Conservation (phyloP, 1,284 basidiomycete genomes). For the Trichosporon ovoides region DNA sequence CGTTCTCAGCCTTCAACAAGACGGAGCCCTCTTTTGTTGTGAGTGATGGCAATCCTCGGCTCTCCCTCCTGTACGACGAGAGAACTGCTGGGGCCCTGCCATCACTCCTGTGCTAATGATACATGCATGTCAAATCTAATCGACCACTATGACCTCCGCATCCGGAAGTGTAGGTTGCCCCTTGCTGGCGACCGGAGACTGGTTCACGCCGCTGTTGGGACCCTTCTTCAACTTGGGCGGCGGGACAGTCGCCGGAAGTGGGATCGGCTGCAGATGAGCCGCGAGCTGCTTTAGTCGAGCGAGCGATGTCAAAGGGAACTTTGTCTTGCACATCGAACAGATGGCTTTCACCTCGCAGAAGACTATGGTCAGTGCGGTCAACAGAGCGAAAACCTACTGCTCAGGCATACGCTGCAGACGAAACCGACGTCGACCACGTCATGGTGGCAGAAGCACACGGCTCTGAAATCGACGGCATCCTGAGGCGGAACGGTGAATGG, state of each 20-base stretch:
- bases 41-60: too few species aligned
- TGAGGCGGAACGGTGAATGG: constrained; percentile 78
- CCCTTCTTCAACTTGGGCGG: constrained; percentile 10
- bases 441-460: constrained; percentile 98
- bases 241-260: constrained; percentile 32
- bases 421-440: constrained; percentile 94
- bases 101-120: not conserved
- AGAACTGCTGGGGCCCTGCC: not conserved
- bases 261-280: constrained; percentile 35
- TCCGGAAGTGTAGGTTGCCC: not conserved
- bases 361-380: constrained; percentile 53
- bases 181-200: constrained; percentile 4
- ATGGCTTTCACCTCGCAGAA: constrained; percentile 90
- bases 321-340: constrained; percentile 92
- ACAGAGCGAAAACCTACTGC: constrained; percentile 57
- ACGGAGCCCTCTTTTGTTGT: too few species aligned
- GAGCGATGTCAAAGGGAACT: constrained; percentile 83
- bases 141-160: not conserved
- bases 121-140: not conserved
- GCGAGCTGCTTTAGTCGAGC: constrained; percentile 60
- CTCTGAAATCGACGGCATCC: constrained; percentile 92
- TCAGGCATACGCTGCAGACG: constrained; percentile 93
- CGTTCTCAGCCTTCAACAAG: too few species aligned
- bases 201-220: not conserved
- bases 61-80: not conserved